phyloP scores from a whole-genome alignment of 2,329 filamentous ascomycete species.

The Colletotrichum incanum region DNA sequence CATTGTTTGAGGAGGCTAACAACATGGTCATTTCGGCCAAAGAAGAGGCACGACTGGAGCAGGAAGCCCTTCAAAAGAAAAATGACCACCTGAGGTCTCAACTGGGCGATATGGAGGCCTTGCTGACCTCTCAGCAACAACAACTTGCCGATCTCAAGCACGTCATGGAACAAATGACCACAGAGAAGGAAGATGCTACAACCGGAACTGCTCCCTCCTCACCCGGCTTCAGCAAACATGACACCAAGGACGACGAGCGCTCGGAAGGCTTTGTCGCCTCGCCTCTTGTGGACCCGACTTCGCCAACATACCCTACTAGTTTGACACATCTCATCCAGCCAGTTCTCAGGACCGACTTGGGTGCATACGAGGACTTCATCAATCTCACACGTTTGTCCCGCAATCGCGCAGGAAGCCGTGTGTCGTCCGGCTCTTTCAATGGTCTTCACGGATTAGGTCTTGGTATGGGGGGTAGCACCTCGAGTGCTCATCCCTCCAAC shows the following conservation, averaged over 20 bases:
- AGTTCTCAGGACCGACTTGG: conserved; percentile 85
- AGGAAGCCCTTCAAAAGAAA: conserved; percentile 84
- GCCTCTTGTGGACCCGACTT: conserved; percentile 60
- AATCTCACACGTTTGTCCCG: conserved; percentile 80
- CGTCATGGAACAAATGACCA: conserved; percentile 90
- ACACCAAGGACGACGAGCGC: conserved; percentile 66
- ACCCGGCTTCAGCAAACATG: conserved; percentile 80
- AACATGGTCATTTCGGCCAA: conserved; percentile 96
- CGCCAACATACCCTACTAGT: conserved; percentile 75
- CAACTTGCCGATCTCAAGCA: conserved; percentile 92
- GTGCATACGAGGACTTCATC: conserved; percentile 88
- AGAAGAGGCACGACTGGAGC: conserved; percentile 88
- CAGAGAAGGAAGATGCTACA: conserved; percentile 80
- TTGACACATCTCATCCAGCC: conserved; percentile 89
- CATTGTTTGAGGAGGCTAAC: conserved; percentile 98
- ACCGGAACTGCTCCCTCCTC: conserved; percentile 86
- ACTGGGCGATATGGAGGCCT: conserved; percentile 86
- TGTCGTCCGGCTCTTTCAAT: conserved; percentile 76
- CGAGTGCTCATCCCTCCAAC: conserved; percentile 68
- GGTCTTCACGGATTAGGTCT: conserved; percentile 63
- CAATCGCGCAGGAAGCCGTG: conserved; percentile 73
- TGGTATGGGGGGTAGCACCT: conserved; percentile 62
- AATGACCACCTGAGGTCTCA: conserved; percentile 91
- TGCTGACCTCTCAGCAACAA: conserved; percentile 92
- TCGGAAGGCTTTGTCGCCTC: conserved; percentile 55